Evolutionary conservation across 768 basidiomycete genomes (phyloP).

Genomic region (Kwoniella sp.): DNA sequence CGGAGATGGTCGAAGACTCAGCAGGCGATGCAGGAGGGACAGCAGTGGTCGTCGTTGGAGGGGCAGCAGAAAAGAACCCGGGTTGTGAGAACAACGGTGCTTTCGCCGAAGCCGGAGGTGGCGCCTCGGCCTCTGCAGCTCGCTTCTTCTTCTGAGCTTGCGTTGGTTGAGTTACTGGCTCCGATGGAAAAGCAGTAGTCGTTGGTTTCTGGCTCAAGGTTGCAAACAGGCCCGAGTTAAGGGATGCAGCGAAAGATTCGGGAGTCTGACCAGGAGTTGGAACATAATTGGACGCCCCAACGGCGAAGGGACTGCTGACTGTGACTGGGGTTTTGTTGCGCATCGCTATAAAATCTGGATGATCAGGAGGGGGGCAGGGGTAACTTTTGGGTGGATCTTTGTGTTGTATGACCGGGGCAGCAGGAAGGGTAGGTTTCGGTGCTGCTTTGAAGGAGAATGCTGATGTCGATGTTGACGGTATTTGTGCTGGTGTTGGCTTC

Average conservation of each 20-base stretch:
- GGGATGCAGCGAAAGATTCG: conserved; percentile 18
- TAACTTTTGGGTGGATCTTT: neutral
- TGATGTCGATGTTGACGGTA: neutral
- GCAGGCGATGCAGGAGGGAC: neutral
- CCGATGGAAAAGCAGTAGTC: neutral
- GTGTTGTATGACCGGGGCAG: neutral
- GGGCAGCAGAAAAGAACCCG: conserved; percentile 8
- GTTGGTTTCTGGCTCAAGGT: neutral
- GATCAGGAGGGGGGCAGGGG: conserved; percentile 7
- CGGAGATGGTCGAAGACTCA: neutral
- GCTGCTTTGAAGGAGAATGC: neutral
- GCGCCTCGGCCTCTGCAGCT: neutral
- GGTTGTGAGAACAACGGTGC: conserved; percentile 13
- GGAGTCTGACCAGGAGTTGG: conserved; percentile 4
- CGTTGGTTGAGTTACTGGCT: no score
- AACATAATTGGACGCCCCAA: conserved; percentile 32
- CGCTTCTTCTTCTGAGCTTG: conserved; percentile 11
- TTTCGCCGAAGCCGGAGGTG: conserved; percentile 10
- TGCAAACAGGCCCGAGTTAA: neutral
- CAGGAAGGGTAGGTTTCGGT: neutral
- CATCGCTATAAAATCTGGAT: conserved; percentile 5
- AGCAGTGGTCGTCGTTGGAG: neutral
- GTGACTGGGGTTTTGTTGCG: conserved; percentile 1
- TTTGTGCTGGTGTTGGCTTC: neutral
- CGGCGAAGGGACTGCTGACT: neutral